Evolutionary conservation across 2,329 filamentous ascomycete species (phyloP), one percentile per base, ranked within the genome.

Genomic region (Epichloe sp.): DNA sequence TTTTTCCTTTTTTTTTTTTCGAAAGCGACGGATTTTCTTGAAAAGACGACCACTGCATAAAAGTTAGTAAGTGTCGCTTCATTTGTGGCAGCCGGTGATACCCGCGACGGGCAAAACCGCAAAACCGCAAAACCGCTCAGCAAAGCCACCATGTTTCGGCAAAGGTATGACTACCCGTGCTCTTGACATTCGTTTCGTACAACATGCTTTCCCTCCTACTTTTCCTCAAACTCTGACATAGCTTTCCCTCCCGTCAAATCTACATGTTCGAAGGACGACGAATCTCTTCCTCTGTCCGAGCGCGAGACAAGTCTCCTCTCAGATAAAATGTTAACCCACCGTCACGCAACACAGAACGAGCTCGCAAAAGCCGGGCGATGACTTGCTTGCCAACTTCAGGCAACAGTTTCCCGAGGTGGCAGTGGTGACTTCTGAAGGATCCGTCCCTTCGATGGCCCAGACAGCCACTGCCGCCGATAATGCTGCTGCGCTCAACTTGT

Each of bases 351-450:
- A 44, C 19, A 86, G 83, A 69, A 86, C 79, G 62, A 87, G 79
- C 66, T 81, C 85, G 52, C 86, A 88, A 68, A 94, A 93, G 71
- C 88, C 88, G 52, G 82, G 80, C 65, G 85, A 89, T 63, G 86
- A 89, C 61, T 77, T 95, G 62, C 82, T 90, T 65, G 81, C 81
- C 68, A 82, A 80, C 65, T 95, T 94, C 71, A 86, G 86, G 65
- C 80, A 86, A 62, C 83, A 80, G 58, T 95, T 95, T 62, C 85
- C 88, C 45, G 81, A 90, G 60, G 73, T 94, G 55, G 72, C 77
- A 52, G 71, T 77, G 49, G 73, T 76, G 53, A 72, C 72, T 58
- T 65, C 75, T 49, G 64, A 70, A 52, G 61, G 74, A 50, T 67
- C 75, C 36, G 59, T 60, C 60, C 60, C 58, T 60, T 65, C 58